These are phyloP conservation scores for Lasiodiplodia citricola DNA, from an alignment of 2,329 filamentous ascomycete species.

Conservation along the genomic window DNA sequence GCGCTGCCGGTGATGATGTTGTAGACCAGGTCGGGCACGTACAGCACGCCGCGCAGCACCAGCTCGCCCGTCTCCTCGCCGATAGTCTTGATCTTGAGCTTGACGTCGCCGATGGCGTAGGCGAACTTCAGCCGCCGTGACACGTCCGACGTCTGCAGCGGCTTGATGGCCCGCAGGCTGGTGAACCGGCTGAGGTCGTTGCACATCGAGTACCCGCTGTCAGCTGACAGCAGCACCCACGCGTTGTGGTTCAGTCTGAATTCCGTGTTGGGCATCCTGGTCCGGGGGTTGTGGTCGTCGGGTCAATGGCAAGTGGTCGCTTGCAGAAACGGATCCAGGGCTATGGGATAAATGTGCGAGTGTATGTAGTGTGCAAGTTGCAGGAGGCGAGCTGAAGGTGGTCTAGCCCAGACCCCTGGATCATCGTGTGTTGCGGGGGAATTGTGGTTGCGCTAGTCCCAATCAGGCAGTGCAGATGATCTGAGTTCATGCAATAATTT, in stretches of 20 bases:
- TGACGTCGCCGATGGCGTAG: slow-evolving; percentile 19
- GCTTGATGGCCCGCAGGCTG: slow-evolving; percentile 15
- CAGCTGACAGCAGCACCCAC: slow-evolving; percentile 20
- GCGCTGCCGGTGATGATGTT: slow-evolving; percentile 14
- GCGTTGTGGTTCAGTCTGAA: slow-evolving; percentile 15
- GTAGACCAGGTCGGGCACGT: slow-evolving; percentile 15
- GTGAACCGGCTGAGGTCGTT: slow-evolving; percentile 22
- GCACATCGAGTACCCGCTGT: slow-evolving; percentile 21
- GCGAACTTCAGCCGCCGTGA: slow-evolving; percentile 13
- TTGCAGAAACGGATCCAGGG: neutral
- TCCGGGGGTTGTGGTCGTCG: neutral
- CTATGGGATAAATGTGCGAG: neutral
- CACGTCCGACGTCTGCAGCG: slow-evolving; percentile 18
- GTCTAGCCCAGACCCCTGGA: slow-evolving; percentile 11
- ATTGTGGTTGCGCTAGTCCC: neutral
- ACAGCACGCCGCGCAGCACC: slow-evolving; percentile 7
- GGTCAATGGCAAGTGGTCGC: neutral
- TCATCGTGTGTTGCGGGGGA: neutral
- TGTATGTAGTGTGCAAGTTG: neutral
- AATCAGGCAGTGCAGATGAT: neutral
- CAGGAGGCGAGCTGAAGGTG: neutral
- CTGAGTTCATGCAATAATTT: slow-evolving; percentile 4
- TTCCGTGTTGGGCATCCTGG: slow-evolving; percentile 9
- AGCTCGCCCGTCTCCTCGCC: slow-evolving; percentile 9
- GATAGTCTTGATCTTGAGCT: neutral